Conservation (phyloP, 306 rosid genomes). For the Pyrus pyrifolia region DNA sequence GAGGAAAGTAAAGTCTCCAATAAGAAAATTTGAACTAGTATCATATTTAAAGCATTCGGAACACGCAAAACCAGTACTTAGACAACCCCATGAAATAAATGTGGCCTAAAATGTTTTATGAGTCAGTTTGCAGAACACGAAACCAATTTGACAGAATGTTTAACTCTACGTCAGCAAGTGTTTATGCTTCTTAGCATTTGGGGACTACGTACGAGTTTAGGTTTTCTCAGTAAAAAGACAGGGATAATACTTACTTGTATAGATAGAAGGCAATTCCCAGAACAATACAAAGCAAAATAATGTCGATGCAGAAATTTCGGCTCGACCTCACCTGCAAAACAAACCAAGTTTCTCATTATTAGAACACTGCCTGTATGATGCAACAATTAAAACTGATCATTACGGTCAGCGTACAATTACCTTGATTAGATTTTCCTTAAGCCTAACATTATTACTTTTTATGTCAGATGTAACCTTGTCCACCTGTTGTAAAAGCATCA, state of each 20-base stretch:
- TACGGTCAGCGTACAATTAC: conserved; percentile 25
- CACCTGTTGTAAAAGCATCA: conserved; percentile 44
- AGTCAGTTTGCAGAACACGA: neutral
- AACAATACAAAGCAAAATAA: conserved; percentile 65
- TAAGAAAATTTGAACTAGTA: neutral
- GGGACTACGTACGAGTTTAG: neutral
- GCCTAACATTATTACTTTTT: conserved; percentile 59
- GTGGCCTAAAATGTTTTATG: neutral
- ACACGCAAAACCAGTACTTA: neutral
- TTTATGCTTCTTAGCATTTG: neutral
- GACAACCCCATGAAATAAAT: neutral
- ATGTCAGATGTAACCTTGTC: conserved; percentile 61
- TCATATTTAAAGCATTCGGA: neutral
- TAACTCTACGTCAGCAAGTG: neutral
- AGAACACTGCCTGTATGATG: neutral
- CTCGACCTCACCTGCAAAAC: conserved; percentile 69
- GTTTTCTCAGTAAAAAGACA: neutral
- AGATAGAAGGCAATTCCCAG: conserved; percentile 60
- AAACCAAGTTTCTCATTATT: conserved; percentile 16
- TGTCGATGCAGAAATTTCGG: conserved; percentile 84
- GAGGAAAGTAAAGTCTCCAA: neutral
- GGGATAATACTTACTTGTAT: conserved; percentile 52
- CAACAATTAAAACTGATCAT: neutral
- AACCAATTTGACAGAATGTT: neutral
- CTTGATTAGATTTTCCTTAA: conserved; percentile 64